phyloP scores from a whole-genome alignment of 2,329 filamentous ascomycete genomes.

The Beauveria caledonica region DNA sequence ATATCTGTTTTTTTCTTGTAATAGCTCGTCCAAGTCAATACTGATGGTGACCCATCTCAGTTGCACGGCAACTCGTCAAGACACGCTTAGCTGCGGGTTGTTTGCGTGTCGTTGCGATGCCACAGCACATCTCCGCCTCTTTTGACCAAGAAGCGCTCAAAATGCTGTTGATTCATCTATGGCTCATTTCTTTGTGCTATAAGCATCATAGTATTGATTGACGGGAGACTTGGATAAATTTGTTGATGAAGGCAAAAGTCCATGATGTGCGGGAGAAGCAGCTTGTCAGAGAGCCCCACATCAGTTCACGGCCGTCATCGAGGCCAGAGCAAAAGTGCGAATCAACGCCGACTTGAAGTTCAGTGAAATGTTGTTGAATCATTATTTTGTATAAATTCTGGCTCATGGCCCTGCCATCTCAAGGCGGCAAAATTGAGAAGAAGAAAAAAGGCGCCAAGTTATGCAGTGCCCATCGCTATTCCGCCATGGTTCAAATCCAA shows the following conservation, averaged over 20 bases:
- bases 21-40: neutral
- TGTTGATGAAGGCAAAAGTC: neutral
- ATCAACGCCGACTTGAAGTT: neutral
- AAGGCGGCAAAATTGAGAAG: neutral
- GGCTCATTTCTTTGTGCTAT: neutral
- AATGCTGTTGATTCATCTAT: neutral
- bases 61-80: neutral
- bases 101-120: neutral
- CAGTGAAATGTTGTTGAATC: neutral
- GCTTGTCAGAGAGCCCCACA: neutral
- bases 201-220: neutral
- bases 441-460: neutral
- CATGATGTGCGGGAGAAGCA: neutral
- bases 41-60: neutral
- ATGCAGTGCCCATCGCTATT: neutral
- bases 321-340: neutral
- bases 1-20: neutral
- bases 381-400: neutral
- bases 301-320: neutral
- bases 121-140: neutral
- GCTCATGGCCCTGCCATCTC: neutral
- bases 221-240: neutral
- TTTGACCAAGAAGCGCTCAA: neutral
- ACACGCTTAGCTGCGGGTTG: neutral
- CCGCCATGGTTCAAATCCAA: neutral